phyloP scores from a whole-genome alignment of 2,329 filamentous ascomycete genomes.

The Thelonectria blattea region DNA sequence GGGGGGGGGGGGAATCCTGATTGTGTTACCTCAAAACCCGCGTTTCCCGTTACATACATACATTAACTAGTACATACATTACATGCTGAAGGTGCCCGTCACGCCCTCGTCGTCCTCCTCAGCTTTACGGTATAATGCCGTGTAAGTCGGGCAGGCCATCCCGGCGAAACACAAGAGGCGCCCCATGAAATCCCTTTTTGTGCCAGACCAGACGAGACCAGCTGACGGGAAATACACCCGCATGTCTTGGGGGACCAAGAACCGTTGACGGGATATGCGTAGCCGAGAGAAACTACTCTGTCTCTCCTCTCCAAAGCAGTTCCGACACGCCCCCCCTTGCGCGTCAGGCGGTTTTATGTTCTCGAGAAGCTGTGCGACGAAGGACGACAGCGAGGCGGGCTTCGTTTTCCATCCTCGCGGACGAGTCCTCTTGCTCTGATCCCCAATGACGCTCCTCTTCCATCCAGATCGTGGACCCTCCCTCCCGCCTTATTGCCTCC shows the following conservation, averaged over 20 bases:
- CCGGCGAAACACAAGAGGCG: background rate
- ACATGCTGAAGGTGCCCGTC: too few species aligned
- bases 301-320: too few species aligned
- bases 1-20: too few species aligned
- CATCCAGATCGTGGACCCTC: background rate
- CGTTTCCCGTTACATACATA: too few species aligned
- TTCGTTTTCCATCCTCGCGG: background rate
- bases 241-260: too few species aligned
- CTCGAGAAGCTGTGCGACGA: slow-evolving; percentile 2
- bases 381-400: too few species aligned
- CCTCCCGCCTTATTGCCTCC: background rate
- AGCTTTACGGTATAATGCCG: background rate
- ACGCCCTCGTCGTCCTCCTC: background rate
- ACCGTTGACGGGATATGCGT: too few species aligned
- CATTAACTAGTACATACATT: too few species aligned
- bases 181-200: background rate
- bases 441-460: background rate
- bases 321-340: too few species aligned
- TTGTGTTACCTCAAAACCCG: background rate
- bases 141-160: background rate
- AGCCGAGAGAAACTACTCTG: too few species aligned
- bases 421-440: slow-evolving; percentile 4
- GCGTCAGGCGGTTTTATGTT: too few species aligned
- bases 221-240: background rate
- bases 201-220: background rate